A percentile compares a stretch with the other conserved stretches of the same genome.
Conservation (phyloP, 257 asterid species). For the Buddleja alternifolia region DNA sequence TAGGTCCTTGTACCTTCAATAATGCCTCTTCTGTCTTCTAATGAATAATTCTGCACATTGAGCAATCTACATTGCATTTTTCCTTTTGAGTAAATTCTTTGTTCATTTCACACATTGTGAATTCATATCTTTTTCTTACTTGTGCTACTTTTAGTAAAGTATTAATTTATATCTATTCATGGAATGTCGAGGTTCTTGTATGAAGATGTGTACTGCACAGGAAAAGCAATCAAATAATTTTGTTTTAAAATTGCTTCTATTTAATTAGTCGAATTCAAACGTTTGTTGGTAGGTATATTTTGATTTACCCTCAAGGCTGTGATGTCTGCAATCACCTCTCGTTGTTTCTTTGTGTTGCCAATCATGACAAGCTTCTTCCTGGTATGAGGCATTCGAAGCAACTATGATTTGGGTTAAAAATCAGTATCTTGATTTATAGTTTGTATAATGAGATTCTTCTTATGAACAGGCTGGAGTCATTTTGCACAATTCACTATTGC, state of each 20-base stretch:
- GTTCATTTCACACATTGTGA: background rate
- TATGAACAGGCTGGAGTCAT: conserved; percentile 87
- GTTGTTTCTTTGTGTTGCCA: conserved; percentile 92
- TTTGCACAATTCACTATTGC: conserved; percentile 95
- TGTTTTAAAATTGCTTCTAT: conserved; percentile 15
- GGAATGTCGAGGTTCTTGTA: background rate
- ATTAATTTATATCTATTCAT: conserved; percentile 11
- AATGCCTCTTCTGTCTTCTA: conserved; percentile 28
- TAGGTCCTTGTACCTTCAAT: conserved; percentile 29
- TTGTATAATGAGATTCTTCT: conserved; percentile 17
- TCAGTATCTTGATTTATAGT: conserved; percentile 8
- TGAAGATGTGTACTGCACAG: conserved; percentile 7
- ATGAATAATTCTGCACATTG: conserved; percentile 13
- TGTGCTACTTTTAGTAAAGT: conserved; percentile 4
- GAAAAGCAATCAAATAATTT: background rate
- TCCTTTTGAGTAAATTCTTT: background rate
- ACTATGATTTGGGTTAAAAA: background rate
- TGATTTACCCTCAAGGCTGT: conserved; percentile 95
- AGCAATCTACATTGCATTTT: conserved; percentile 11
- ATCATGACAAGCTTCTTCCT: conserved; percentile 97
- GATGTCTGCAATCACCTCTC: conserved; percentile 96
- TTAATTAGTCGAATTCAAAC: conserved; percentile 26
- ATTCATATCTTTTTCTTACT: background rate
- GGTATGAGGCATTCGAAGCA: conserved; percentile 45
- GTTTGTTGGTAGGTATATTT: conserved; percentile 74